Evolutionary conservation across 1,284 basidiomycete species (phyloP).

Genomic region (Spongispora temasekensis): DNA sequence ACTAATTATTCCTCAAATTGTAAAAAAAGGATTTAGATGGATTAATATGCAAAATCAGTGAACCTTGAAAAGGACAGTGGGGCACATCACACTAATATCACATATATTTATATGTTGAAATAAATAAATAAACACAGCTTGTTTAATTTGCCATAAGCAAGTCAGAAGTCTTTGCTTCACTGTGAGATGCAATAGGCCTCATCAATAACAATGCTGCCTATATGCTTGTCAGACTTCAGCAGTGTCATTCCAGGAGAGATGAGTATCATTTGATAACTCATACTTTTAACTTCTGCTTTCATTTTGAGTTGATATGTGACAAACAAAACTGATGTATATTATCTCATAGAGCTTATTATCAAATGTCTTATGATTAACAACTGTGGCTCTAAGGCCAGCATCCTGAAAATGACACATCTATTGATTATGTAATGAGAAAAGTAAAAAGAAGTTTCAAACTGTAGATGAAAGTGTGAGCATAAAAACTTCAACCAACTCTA

Average conservation of each 20-base stretch:
- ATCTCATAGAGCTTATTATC: too few relatives aligned
- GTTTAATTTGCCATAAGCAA: conserved; percentile 4
- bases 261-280: conserved; percentile 1
- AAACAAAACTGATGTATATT: too few relatives aligned
- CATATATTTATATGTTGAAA: conserved; percentile 4
- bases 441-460: too few relatives aligned
- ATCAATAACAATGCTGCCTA: conserved; percentile 33
- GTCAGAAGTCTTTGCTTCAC: too few relatives aligned
- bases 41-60: conserved; percentile 3
- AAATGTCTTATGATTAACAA: too few relatives aligned
- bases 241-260: not conserved
- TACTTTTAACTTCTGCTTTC: not conserved
- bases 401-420: too few relatives aligned
- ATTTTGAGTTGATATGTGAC: too few relatives aligned
- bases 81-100: conserved; percentile 1
- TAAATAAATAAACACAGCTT: conserved; percentile 1
- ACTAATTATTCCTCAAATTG: conserved; percentile 12
- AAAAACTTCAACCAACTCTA: too few relatives aligned
- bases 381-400: too few relatives aligned
- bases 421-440: too few relatives aligned
- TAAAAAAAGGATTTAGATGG: not conserved
- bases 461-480: too few relatives aligned
- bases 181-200: conserved; percentile 36
- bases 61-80: conserved; percentile 1
- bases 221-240: conserved; percentile 18